These are phyloP conservation scores for Chlamydomonas incerta DNA, from an alignment of 139 green algal genomes.

Conservation along the genomic window DNA sequence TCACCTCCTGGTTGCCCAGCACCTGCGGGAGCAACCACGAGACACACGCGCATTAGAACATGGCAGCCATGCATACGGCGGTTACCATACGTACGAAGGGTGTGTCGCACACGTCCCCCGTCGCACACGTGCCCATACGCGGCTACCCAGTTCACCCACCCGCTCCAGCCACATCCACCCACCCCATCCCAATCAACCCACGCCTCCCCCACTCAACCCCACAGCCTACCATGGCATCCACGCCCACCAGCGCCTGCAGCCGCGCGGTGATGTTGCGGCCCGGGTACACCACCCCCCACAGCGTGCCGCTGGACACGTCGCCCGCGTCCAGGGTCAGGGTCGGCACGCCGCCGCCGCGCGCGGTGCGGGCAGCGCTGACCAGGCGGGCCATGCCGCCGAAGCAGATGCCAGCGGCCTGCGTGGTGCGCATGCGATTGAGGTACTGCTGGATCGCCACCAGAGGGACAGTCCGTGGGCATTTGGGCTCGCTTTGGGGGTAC, in stretches of 20 bases:
- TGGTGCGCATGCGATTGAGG: too few relatives aligned
- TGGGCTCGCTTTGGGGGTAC: too few relatives aligned
- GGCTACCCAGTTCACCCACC: too few relatives aligned
- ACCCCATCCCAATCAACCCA: too few relatives aligned
- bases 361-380: background rate
- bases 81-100: too few relatives aligned
- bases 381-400: background rate
- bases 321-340: conserved; percentile 1
- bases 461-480: too few relatives aligned
- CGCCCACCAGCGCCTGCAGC: background rate
- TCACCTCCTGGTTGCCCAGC: background rate
- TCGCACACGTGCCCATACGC: too few relatives aligned
- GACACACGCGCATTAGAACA: background rate
- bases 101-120: too few relatives aligned
- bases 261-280: background rate
- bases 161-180: too few relatives aligned
- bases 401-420: background rate
- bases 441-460: too few relatives aligned
- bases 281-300: conserved; percentile 32
- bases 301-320: conserved; percentile 13
- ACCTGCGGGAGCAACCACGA: background rate
- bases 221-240: background rate
- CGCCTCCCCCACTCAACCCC: too few relatives aligned
- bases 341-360: background rate
- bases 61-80: background rate